Conservation (phyloP, 2,329 filamentous ascomycete species). For the Hypoxylon rubiginosum region DNA sequence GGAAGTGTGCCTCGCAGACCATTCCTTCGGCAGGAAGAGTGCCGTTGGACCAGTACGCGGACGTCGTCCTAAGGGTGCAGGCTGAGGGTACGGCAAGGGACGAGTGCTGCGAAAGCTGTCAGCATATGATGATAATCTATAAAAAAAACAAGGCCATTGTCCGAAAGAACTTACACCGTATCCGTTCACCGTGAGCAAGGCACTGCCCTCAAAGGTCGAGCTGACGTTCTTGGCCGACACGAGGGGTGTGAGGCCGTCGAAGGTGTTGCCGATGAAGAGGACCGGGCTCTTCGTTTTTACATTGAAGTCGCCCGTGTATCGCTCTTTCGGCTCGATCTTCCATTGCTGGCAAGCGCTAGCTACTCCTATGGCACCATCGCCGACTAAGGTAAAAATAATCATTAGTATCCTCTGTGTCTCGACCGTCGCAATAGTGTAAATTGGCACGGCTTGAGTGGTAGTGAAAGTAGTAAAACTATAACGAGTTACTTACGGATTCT, state of each 20-base stretch:
- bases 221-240: slow-evolving; percentile 55
- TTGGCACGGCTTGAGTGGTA: background rate
- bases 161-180: slow-evolving; percentile 53
- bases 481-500: slow-evolving; percentile 29
- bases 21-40: slow-evolving; percentile 52
- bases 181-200: slow-evolving; percentile 54
- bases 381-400: slow-evolving; percentile 20
- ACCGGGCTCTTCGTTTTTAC: slow-evolving; percentile 48
- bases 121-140: background rate
- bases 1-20: slow-evolving; percentile 47
- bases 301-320: slow-evolving; percentile 52
- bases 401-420: slow-evolving; percentile 3
- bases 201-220: slow-evolving; percentile 54
- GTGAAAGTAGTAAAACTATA: background rate
- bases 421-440: background rate
- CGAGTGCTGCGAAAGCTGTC: slow-evolving; percentile 34
- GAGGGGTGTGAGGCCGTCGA: slow-evolving; percentile 57
- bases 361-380: slow-evolving; percentile 16
- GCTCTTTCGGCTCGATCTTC: slow-evolving; percentile 55
- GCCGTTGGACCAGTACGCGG: slow-evolving; percentile 53
- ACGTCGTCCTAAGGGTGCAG: slow-evolving; percentile 49
- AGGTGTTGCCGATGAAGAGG: slow-evolving; percentile 56
- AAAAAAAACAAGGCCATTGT: background rate
- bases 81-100: slow-evolving; percentile 48
- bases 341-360: slow-evolving; percentile 55